Base-by-base conservation (phyloP, 768 basidiomycete species). In the Kwoniella sp. region DNA sequence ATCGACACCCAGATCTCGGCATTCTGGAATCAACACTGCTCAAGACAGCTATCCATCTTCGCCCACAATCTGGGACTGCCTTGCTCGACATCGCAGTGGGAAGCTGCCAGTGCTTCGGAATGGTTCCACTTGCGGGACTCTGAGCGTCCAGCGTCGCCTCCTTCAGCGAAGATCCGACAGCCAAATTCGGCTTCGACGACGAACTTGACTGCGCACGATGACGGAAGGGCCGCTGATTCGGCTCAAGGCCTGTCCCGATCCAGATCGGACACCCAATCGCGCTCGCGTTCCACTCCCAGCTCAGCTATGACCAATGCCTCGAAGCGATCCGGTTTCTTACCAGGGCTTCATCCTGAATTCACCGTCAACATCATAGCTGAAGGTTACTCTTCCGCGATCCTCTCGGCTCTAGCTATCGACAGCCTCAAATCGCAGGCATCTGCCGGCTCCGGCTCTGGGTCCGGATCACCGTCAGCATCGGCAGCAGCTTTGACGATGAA, bases 1-100 rank as follows among this genome's bases (percentile, higher is more conserved):
- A 63, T 76, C 29, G 74, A 76, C 54, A 76, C 74, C 22, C 74
- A 76, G 47, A 29, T 70, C 2, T 76, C 74, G 5, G 65, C 68
- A 30, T 76, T 76, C 58, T 76, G 72, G 72, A 71, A 71, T 37
- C 72, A 73, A 60, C 74, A 76, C 50, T 60, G 68, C 17, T 69
- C 70, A 4, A 62, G 74, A 7, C 72, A 73, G 63, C 59, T 76
- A 9, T 73, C 72, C 12, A 72, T 76, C 37, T 76, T 76, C 48
- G 74, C 74, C 1, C 74, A 76, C 57, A 69, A 73, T 34, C 51
- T 76, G 55, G 60, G 34, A 28, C 64, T 76, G 3, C 72, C 74
- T 30, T 71, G 74, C 65, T 56, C 70, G 15, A 51, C 61, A 38
- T 55, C 55, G 1, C 66, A 76, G 55, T 76, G 74, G 74, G 74